phyloP scores from a whole-genome alignment of 2,329 filamentous ascomycete species.

The Pyrenophora tritici-repentis region DNA sequence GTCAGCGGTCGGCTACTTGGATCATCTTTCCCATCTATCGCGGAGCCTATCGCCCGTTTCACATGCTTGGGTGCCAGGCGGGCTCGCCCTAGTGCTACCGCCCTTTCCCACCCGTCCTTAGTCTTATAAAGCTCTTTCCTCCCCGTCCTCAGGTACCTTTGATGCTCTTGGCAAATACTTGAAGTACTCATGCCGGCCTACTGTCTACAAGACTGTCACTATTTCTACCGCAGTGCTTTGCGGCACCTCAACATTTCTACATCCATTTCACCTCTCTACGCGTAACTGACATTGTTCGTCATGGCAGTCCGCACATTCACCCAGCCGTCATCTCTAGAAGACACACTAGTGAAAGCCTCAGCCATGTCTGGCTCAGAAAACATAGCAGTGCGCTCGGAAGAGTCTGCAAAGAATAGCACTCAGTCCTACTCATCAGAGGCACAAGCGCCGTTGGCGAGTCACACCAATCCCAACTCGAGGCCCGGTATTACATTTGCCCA shows the following conservation, averaged over 20 bases:
- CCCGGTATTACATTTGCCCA: constrained; percentile 85
- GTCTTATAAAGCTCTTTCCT: constrained; percentile 37
- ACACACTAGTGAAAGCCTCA: constrained; percentile 61
- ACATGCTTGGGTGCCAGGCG: constrained; percentile 36
- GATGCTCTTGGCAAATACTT: constrained; percentile 21
- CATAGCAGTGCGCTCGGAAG: constrained; percentile 51
- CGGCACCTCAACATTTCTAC: constrained; percentile 84
- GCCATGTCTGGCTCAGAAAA: constrained; percentile 47
- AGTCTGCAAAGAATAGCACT: constrained; percentile 59
- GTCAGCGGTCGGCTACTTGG: constrained; percentile 36
- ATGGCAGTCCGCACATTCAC: constrained; percentile 73
- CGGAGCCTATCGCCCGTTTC: constrained; percentile 37
- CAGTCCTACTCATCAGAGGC: constrained; percentile 55
- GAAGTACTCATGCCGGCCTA: constrained; percentile 70
- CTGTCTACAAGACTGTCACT: constrained; percentile 85
- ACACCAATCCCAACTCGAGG: constrained; percentile 60
- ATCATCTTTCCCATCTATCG: constrained; percentile 35
- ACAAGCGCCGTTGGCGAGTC: constrained; percentile 53
- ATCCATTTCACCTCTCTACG: constrained; percentile 75
- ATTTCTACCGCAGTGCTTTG: constrained; percentile 89
- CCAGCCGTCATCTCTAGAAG: constrained; percentile 73
- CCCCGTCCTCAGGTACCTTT: constrained; percentile 7
- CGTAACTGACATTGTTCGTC: constrained; percentile 60
- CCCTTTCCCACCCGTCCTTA: constrained; percentile 43
- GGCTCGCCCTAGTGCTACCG: constrained; percentile 26